Percentiles rank a stretch among this genome's conserved stretches.
Evolutionary conservation across 805 yeast genomes (phyloP).

Genomic region (Zygosaccharomyces pseudorouxii): DNA sequence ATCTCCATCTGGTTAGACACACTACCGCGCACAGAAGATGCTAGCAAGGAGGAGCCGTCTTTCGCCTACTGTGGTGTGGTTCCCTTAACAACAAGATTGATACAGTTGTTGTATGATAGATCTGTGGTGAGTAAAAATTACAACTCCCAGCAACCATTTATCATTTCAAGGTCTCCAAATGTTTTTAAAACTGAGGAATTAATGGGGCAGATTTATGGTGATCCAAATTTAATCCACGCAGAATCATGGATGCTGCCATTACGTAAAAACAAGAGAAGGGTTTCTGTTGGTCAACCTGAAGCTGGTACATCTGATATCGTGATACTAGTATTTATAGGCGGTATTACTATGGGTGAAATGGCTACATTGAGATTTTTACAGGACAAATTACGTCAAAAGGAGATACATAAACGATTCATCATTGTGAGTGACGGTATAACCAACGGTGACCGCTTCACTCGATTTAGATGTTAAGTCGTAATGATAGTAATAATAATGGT

Average conservation of each 20-base stretch:
- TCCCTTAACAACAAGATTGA: conserved; percentile 66
- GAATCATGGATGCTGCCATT: conserved; percentile 25
- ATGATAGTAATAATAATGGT: neutral
- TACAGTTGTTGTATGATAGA: conserved; percentile 63
- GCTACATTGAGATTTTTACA: conserved; percentile 65
- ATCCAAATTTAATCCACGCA: conserved; percentile 12
- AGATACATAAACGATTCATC: conserved; percentile 38
- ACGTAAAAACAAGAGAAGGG: conserved; percentile 13
- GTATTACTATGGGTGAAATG: conserved; percentile 80
- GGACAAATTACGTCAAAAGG: conserved; percentile 36
- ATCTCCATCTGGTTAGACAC: conserved; percentile 28
- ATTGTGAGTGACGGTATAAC: conserved; percentile 47
- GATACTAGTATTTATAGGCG: conserved; percentile 68
- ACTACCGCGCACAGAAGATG: conserved; percentile 22
- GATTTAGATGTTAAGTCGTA: conserved; percentile 3
- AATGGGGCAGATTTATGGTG: conserved; percentile 28
- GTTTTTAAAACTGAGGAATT: conserved; percentile 20
- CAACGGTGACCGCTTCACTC: conserved; percentile 11
- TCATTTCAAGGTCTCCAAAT: conserved; percentile 29
- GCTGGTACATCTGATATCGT: conserved; percentile 19
- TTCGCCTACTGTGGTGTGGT: conserved; percentile 79
- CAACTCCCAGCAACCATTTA: conserved; percentile 33
- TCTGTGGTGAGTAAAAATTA: conserved; percentile 41
- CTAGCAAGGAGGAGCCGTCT: conserved; percentile 28
- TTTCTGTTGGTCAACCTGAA: conserved; percentile 9